Base-by-base conservation (phyloP, 495 filamentous ascomycete genomes). In the Aspergillus nanangensis region DNA sequence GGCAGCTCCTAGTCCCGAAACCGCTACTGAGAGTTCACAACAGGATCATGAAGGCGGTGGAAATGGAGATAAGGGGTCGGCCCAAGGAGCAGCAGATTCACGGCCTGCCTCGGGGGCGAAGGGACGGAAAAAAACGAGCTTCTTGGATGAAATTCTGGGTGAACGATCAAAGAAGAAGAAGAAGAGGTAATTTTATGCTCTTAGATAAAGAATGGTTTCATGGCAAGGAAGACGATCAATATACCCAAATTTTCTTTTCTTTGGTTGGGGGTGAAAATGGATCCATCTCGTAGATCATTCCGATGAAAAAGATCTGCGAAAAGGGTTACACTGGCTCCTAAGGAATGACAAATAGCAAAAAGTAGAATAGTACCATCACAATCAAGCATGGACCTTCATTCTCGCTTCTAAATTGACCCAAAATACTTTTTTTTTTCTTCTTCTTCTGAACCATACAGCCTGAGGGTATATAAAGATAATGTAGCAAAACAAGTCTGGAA, bases 91-190 rank as follows among this genome's bases (percentile, higher is more conserved):
- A 3, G 13, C 52, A 39, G 48, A 51, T 23, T 44, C 55, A 43
- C 51, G 42, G 46, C 43, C 49, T 15, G 41, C 52, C 13, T 51
- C 50, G 11, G 32, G 34, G 14, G 15, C 43, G 3, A 70, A 62
- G 38, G 54, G 60, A 23, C 63, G 51, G 50, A 70, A 63, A 46
- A 70, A 69, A 55, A 61, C 65, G 9, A 74, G 69, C 35, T 79
- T 74, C 45, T 49, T 79, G 43, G 76, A 79, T 61, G 72, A 77
- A 44, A 55, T 78, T 32, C 51, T 79, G 33, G 63, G 64, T 18
- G 69, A 77, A 38, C 66, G 72, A 47, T 65, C 62, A n/a, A 72
- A 71, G 51, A 76, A 76, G 56, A 77, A 69, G 40, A 78, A 72
- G 58, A 78, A 75, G 61, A 78, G 68, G 68, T 66, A 70, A 70